These are phyloP conservation scores for Nicotiana paniculata DNA, from an alignment of 257 asterid species.

Conservation along the genomic window DNA sequence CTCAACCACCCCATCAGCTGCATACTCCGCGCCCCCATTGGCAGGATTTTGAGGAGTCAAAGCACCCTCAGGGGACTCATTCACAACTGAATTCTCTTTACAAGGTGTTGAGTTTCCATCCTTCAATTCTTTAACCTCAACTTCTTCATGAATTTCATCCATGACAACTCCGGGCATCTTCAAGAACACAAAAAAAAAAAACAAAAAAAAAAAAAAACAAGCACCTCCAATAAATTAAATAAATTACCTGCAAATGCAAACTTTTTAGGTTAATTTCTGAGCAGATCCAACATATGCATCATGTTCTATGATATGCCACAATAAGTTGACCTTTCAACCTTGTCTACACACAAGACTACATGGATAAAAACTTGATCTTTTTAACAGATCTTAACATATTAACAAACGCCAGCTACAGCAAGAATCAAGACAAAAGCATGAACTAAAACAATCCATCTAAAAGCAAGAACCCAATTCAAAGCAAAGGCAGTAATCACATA, in stretches of 20 bases:
- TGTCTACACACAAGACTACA: slow-evolving; percentile 1
- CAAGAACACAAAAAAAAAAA: slow-evolving; percentile 18
- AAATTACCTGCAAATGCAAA: slow-evolving; percentile 24
- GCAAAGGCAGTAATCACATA: not conserved
- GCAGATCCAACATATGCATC: slow-evolving; percentile 3
- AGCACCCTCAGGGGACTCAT: slow-evolving; percentile 18
- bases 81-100: slow-evolving; percentile 29
- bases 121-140: slow-evolving; percentile 25
- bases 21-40: slow-evolving; percentile 24
- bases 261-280: not conserved
- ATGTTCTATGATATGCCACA: not conserved
- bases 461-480: not conserved
- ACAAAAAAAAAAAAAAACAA: slow-evolving; percentile 19
- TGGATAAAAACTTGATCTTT: not conserved
- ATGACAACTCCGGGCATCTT: slow-evolving; percentile 68
- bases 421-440: not conserved
- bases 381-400: slow-evolving; percentile 33
- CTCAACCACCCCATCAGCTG: slow-evolving; percentile 41
- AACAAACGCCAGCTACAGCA: slow-evolving; percentile 10
- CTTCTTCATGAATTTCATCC: slow-evolving; percentile 55
- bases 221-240: slow-evolving; percentile 21
- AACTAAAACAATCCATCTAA: slow-evolving; percentile 3
- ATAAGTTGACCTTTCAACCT: not conserved
- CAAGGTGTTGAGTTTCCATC: slow-evolving; percentile 32
- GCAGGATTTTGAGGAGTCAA: slow-evolving; percentile 32